Percentiles rank a stretch among this genome's conserved stretches.
Evolutionary conservation across 2,329 filamentous ascomycete species (phyloP).

Genomic region (Xylariaceae sp.): DNA sequence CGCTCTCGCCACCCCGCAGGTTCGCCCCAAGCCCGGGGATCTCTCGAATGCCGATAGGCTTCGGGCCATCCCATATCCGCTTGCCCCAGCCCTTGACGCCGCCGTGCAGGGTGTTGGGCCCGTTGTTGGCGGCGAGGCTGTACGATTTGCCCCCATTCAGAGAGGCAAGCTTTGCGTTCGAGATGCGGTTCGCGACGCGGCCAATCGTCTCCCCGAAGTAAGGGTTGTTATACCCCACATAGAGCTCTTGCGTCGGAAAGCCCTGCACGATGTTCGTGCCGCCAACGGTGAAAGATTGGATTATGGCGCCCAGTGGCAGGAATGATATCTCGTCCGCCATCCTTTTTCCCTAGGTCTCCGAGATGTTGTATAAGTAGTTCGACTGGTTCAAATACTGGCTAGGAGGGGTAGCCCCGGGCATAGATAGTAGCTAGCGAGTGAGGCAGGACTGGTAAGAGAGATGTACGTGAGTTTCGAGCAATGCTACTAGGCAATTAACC

Average conservation of each 20-base stretch:
- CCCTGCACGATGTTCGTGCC: conserved; percentile 87
- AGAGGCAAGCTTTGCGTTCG: conserved; percentile 70
- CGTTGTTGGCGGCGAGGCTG: conserved; percentile 76
- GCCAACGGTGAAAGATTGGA: conserved; percentile 80
- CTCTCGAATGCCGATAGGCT: conserved; percentile 57
- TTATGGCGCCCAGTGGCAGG: conserved; percentile 77
- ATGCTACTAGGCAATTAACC: no score
- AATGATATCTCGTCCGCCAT: conserved; percentile 62
- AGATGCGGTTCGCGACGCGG: conserved; percentile 81
- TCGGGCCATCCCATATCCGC: conserved; percentile 76
- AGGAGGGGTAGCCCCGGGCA: no score
- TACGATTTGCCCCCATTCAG: conserved; percentile 75
- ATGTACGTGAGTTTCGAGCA: no score
- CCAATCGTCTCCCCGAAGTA: conserved; percentile 96
- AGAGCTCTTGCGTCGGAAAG: conserved; percentile 78
- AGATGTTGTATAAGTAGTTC: not conserved
- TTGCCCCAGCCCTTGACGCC: conserved; percentile 82
- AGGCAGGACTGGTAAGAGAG: no score
- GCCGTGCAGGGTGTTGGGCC: conserved; percentile 77
- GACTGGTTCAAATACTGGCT: no score
- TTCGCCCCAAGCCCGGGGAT: conserved; percentile 59
- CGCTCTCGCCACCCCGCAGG: conserved; percentile 66
- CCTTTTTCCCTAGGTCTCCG: not conserved
- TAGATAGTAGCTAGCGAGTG: no score
- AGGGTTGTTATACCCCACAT: conserved; percentile 75